Evolutionary conservation across 495 filamentous ascomycete genomes (phyloP).

Genomic region (Cairneyella variabilis): DNA sequence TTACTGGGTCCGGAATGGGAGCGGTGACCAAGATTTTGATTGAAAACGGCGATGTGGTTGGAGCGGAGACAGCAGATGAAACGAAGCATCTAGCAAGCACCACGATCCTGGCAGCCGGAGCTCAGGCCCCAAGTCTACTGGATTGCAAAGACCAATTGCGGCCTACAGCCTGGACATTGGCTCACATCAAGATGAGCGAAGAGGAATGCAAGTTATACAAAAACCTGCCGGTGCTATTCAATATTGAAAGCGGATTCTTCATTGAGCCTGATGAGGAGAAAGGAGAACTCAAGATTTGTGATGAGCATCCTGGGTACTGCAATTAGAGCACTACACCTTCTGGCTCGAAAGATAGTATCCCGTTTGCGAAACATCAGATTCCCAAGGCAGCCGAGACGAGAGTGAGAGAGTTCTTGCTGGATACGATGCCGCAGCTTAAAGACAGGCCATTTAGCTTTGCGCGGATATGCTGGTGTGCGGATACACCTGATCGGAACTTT

Average conservation of each 20-base stretch:
- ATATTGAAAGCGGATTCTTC: constrained; percentile 50
- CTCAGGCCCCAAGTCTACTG: constrained; percentile 41
- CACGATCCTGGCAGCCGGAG: constrained; percentile 45
- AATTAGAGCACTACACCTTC: constrained; percentile 32
- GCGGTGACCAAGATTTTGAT: constrained; percentile 35
- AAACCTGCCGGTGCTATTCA: constrained; percentile 48
- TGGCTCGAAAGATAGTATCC: constrained; percentile 32
- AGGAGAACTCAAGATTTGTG: constrained; percentile 50
- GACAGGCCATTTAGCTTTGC: constrained; percentile 43
- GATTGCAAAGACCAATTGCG: constrained; percentile 51
- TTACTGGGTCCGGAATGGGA: constrained; percentile 39
- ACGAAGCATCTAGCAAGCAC: neutral
- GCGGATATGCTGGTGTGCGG: constrained; percentile 52
- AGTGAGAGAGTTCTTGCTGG: constrained; percentile 38
- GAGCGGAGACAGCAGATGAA: neutral
- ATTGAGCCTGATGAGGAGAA: constrained; percentile 51
- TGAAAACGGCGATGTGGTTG: constrained; percentile 29
- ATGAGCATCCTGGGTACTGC: constrained; percentile 53
- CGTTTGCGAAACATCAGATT: constrained; percentile 46
- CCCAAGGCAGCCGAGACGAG: constrained; percentile 40
- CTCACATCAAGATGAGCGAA: constrained; percentile 44
- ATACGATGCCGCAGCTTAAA: constrained; percentile 49
- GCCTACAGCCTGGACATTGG: constrained; percentile 51
- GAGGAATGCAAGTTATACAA: constrained; percentile 39
- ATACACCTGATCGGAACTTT: constrained; percentile 48